Base-by-base conservation (phyloP, 192 early-diverging fungal genomes). In the Oehlia diaphana region DNA sequence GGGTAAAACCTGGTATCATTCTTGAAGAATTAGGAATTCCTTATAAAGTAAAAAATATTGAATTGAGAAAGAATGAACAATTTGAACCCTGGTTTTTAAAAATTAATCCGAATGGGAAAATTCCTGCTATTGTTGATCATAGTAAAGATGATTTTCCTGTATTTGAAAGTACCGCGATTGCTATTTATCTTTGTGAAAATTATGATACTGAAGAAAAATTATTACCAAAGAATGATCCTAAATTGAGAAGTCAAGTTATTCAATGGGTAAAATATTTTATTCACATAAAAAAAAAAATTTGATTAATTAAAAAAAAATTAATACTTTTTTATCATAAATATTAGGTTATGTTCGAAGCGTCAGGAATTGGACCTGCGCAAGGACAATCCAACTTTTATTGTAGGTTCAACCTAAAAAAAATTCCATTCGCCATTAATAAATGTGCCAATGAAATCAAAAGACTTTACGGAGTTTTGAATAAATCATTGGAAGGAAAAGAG, bases 91-190 rank as follows among this genome's bases (percentile, higher is more conserved):
- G 26, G 26, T 26, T 26, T 26, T 26, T 26, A 26, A 26, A 26
- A 26, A 85, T 89, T 49, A 88, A 87, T 75, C 90, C 90, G 44
- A 89, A 89, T 81, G 86, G 86, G 31, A 69, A 47, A 44, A 82
- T 89, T 58, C 84, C 85, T 14, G 86, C 88, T 31, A 83, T 91
- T 64, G 81, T 85, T 7, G 88, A 91, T 78, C 88, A 90, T 77
- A 26, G 26, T 26, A 26, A 26, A 26, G 26, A 26, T 26, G 86
- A 88, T 81, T 88, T 88, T 80, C 19, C 61, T 65, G 88, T 91
- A 6, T 90, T 91, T 76, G 89, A 91, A 74, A 85, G 79, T 31
- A 88, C 84, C n/a, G 90, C 90, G 13, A 91, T 91, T 62, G 79
- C 89, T 77, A 72, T 84, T 6, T 91, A 90, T 26, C 26, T 26